A percentile compares a stretch with the other conserved stretches of the same genome.
These are phyloP conservation scores for Corchorus capsularis DNA, from an alignment of 345 rosid genomes.

Conservation along the genomic window DNA sequence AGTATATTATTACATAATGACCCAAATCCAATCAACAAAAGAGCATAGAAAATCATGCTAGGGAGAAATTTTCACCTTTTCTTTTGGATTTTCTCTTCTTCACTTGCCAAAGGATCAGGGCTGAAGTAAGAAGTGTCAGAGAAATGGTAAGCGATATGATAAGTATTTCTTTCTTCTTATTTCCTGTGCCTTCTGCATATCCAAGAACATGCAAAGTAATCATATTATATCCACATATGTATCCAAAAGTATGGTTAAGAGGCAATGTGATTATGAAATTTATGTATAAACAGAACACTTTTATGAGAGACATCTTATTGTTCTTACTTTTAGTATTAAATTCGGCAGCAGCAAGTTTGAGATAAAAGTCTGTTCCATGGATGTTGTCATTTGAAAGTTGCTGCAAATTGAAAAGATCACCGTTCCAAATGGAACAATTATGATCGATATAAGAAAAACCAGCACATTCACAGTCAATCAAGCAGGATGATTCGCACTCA, in stretches of 20 bases:
- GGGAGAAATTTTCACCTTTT: conserved; percentile 1
- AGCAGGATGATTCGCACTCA: conserved; percentile 52
- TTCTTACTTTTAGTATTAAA: background rate
- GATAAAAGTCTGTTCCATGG: background rate
- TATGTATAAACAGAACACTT: background rate
- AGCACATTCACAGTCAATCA: conserved; percentile 56
- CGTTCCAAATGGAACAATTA: conserved; percentile 55
- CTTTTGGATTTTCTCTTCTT: background rate
- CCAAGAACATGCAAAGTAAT: background rate
- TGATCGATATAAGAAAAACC: conserved; percentile 54
- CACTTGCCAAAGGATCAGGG: conserved; percentile 4
- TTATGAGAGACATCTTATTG: background rate
- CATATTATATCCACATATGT: background rate
- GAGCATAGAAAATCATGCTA: background rate
- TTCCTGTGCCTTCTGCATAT: background rate
- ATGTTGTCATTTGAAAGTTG: conserved; percentile 6
- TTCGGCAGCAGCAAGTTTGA: background rate
- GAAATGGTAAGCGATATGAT: background rate
- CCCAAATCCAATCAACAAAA: background rate
- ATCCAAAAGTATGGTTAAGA: too few relatives aligned
- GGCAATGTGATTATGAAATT: background rate
- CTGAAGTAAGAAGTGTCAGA: background rate
- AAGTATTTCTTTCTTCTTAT: background rate
- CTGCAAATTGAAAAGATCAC: conserved; percentile 45
- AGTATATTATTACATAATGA: background rate